Conservation (phyloP, 495 filamentous ascomycete species). For the Arthonia radiata region DNA sequence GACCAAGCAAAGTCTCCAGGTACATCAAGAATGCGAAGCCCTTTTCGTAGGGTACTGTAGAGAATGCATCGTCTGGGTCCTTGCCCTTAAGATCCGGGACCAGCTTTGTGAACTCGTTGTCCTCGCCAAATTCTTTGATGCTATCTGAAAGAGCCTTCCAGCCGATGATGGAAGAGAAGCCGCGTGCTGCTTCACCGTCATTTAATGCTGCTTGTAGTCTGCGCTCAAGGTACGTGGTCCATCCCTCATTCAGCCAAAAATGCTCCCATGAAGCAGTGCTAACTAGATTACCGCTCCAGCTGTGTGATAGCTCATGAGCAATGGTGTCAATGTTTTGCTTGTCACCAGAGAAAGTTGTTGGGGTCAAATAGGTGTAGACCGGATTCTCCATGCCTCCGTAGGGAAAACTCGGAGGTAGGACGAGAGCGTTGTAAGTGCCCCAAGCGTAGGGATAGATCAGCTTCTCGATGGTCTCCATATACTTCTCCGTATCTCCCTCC, state of each 20-base stretch:
- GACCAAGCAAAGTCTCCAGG: slow-evolving; percentile 66
- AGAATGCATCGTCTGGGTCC: slow-evolving; percentile 90
- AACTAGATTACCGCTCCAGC: slow-evolving; percentile 85
- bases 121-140: slow-evolving; percentile 45
- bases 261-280: slow-evolving; percentile 86
- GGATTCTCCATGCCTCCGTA: slow-evolving; percentile 91
- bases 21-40: slow-evolving; percentile 62
- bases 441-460: slow-evolving; percentile 62
- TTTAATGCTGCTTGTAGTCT: slow-evolving; percentile 34
- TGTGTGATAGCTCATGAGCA: slow-evolving; percentile 78
- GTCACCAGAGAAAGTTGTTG: slow-evolving; percentile 77
- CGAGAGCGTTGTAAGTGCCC: slow-evolving; percentile 84
- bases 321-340: slow-evolving; percentile 90
- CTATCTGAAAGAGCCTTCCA: slow-evolving; percentile 50
- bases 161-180: slow-evolving; percentile 82
- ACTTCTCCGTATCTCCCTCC: slow-evolving; percentile 69
- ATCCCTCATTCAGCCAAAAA: slow-evolving; percentile 93
- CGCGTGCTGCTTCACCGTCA: slow-evolving; percentile 61
- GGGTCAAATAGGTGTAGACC: slow-evolving; percentile 78
- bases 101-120: slow-evolving; percentile 83
- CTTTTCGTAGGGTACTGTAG: slow-evolving; percentile 57
- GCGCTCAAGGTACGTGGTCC: slow-evolving; percentile 84
- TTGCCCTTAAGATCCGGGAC: slow-evolving; percentile 66
- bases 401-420: slow-evolving; percentile 75
- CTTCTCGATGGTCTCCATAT: slow-evolving; percentile 64